phyloP scores from a whole-genome alignment of 176 grass and related monocot genomes.

The Dendrocalamus sinicus region DNA sequence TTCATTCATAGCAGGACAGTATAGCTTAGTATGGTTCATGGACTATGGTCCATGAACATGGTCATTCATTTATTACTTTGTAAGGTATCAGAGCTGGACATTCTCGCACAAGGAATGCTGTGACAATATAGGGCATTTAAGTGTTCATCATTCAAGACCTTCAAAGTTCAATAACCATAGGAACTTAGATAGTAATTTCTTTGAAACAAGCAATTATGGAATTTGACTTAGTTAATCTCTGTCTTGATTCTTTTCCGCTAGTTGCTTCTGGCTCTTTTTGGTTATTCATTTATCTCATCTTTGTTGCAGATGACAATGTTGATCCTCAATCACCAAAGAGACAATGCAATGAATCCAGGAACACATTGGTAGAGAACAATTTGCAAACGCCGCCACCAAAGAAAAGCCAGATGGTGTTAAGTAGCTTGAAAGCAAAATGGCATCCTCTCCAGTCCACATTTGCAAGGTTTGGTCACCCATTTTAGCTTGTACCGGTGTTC shows the following conservation, averaged over 20 bases:
- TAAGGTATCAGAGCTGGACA: neutral
- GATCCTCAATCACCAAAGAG: slow-evolving; percentile 71
- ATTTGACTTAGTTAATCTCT: neutral
- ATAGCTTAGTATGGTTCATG: neutral
- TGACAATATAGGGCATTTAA: neutral
- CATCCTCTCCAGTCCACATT: slow-evolving; percentile 83
- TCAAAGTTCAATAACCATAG: slow-evolving; percentile 3
- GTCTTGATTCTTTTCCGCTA: neutral
- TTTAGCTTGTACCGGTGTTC: slow-evolving; percentile 38
- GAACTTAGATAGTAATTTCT: slow-evolving; percentile 4
- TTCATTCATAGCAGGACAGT: neutral
- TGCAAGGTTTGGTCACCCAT: slow-evolving; percentile 67
- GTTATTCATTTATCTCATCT: slow-evolving; percentile 30
- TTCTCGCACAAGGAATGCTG: slow-evolving; percentile 12
- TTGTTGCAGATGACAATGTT: slow-evolving; percentile 55
- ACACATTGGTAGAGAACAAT: slow-evolving; percentile 53
- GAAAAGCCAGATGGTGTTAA: slow-evolving; percentile 50
- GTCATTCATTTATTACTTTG: neutral
- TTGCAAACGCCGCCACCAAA: slow-evolving; percentile 75
- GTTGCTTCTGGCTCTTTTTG: slow-evolving; percentile 2
- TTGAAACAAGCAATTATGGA: slow-evolving; percentile 16
- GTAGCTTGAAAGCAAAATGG: slow-evolving; percentile 68
- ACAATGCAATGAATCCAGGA: slow-evolving; percentile 63
- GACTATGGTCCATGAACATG: slow-evolving; percentile 11
- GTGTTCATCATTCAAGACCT: slow-evolving; percentile 18